Base-by-base conservation (phyloP, 176 grass and related monocot genomes). In the Carex littledalei region DNA sequence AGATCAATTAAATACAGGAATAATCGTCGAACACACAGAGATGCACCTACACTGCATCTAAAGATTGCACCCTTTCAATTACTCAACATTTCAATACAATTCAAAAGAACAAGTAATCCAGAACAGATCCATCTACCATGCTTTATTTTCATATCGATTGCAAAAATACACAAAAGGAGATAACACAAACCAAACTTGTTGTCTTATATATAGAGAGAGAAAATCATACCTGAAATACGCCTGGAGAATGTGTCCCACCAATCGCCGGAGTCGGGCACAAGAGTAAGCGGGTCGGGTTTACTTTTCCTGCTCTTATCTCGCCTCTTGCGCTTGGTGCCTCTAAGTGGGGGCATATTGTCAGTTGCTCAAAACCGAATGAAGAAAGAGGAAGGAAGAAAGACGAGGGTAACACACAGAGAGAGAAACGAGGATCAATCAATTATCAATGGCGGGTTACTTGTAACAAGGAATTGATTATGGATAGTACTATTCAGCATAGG, bases 231-330 rank as follows among this genome's bases (percentile, higher is more conserved):
- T 93, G 91, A 84, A 88, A 95, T 86, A 84, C 93, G 92, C 58
- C 80, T 84, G 66, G 93, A 88, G 89, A 95, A 95, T 54, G 60
- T 18, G 68, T 71, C 85, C 93, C 93, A 95, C 93, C 93, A 95
- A 79, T 95, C 93, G 73, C 62, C 85, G 74, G 61, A 86, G 45
- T 53, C 62, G 72, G 84, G 78, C 18, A 32, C 16, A 15, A 78
- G 24, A 53, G 71, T 21, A 56, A 69, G 66, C 87, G 89, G 61
- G 63, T 87, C 83, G 82, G 83, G 61, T 22, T 58, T 18, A 61
- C 85, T 61, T 41, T 63, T 70, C 77, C 80, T 72, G 83, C 45
- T 62, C 43, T 87, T 89, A 13, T 86, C 85, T 57, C 83, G 63
- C 80, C 89, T 91, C 91, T 84, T 89, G 60, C 88, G 87, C 87